Evolutionary conservation across 495 filamentous ascomycete genomes (phyloP), one percentile per base, ranked within the genome.

Genomic region (Podospora australis): DNA sequence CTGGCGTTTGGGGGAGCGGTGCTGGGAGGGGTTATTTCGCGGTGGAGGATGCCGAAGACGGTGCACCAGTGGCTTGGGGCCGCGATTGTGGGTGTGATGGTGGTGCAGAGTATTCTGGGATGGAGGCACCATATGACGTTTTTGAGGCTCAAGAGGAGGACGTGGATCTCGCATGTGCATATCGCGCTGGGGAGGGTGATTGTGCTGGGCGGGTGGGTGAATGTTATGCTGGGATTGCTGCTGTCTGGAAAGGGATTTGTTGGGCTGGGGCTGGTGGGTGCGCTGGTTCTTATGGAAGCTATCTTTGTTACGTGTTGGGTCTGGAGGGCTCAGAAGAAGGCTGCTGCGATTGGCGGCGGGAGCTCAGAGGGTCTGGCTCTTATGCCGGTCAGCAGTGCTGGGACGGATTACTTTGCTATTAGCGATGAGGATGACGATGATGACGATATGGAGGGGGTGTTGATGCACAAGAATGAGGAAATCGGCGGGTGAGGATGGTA

Each of bases 81-180:
- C 1, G 44, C 9, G 1, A 45, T 64, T 20, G 44, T 48, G 1
- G 2, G 49, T 1, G 17, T 40, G 20, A 28, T 64, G 1, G 32
- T 30, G 0, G 26, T 55, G 5, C 62, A 65, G 53, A 46, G 22
- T 9, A 21, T 65, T 1, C 36, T 65, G 16, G 62, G 62, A 6
- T 65, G 62, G 62, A 47, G 62, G 32, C 62, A 65, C 19, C 62
- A 65, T 36, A 28, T 60, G 20, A 50, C 34, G 19, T 65, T 64
- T 34, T 2, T 64, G 24, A 39, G 48, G 32, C 42, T 61, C 2
- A 42, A 48, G 10, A 35, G 55, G 25, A 26, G 57, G 32, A 65
- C 57, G 9, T 61, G 57, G 61, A 49, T 65, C 4, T 59, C 62
- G 5, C 17, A 53, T 36, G 54, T 14, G 26, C 59, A 62, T 24